Base-by-base conservation (phyloP, 768 basidiomycete species). In the Leccinum truebloodii region DNA sequence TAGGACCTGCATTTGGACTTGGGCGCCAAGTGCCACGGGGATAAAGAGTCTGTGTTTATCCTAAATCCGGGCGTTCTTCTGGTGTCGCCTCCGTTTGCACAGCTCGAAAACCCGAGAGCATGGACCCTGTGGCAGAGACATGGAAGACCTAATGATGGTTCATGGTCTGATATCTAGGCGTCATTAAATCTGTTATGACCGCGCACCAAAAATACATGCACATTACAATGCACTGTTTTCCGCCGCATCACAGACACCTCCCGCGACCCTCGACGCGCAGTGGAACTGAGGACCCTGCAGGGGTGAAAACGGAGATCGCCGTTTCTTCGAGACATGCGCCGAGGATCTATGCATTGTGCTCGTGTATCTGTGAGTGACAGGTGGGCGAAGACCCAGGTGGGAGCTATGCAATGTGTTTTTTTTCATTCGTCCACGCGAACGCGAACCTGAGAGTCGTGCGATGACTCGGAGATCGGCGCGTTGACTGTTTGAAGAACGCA, bases 231-330 rank as follows among this genome's bases (percentile, higher is more conserved):
- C 5, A 20, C 44, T 20, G 12, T 46, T 46, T 20, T 46, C 20
- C 20, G 20, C n/a, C 12, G 10, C 2, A 20, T 20, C 44, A 20
- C 9, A 46, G 9, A 20, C 10, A 12, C 44, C 50, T 52, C 52
- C 52, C 52, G 52, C 52, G 52, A 54, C 52, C 52, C 52, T 54
- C 52, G n/a, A 54, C 52, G 34, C 14, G 52, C 52, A 28, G 52
- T 52, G 52, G 52, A 52, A 20, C 28, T 5, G 28, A 9, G 28
- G 32, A 34, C 32, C 52, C 30, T 52, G 52, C n/a, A 52, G 28
- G 52, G 52, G 12, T 51, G 28, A 0, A 10, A 51, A 34, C 34
- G 34, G 52, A 37, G 52, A 54, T 54, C 16, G 34, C 52, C 34
- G 52, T 46, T 52, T 34, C 30, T n/a, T 26, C 30, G 50, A 30